These are phyloP conservation scores for Agaricus bisporus DNA, from an alignment of 768 basidiomycete species.

Conservation along the genomic window DNA sequence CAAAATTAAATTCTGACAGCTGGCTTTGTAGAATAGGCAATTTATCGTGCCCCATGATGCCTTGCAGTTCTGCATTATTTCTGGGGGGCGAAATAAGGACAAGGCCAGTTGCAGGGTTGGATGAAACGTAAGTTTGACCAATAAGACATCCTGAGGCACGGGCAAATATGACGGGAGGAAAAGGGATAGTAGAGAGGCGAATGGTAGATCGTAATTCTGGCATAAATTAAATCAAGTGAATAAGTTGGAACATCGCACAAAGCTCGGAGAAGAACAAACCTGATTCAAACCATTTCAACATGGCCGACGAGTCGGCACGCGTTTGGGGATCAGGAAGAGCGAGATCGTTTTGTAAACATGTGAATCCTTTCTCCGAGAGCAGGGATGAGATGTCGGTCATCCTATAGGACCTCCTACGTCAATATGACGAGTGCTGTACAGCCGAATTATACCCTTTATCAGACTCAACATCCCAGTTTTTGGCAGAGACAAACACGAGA, in stretches of 20 bases:
- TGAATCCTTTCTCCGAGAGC: constrained; percentile 44
- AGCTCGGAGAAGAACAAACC: constrained; percentile 1
- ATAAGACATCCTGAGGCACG: constrained; percentile 45
- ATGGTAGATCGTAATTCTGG: constrained; percentile 33
- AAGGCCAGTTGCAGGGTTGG: constrained; percentile 55
- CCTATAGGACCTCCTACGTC: constrained; percentile 17
- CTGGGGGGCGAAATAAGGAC: constrained; percentile 54
- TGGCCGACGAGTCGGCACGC: not conserved
- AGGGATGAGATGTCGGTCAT: constrained; percentile 28
- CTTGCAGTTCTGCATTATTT: constrained; percentile 29
- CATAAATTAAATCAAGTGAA: not conserved
- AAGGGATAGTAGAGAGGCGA: constrained; percentile 37
- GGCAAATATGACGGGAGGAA: constrained; percentile 54
- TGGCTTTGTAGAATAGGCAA: constrained; percentile 25
- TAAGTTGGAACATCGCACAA: not conserved
- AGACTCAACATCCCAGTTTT: constrained; percentile 36
- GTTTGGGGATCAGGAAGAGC: constrained; percentile 16
- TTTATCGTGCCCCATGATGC: not conserved
- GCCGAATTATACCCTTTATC: constrained; percentile 25
- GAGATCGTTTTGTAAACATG: constrained; percentile 39
- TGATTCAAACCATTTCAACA: constrained; percentile 17
- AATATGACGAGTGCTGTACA: not conserved
- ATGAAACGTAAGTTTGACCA: constrained; percentile 64
- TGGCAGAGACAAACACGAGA: constrained; percentile 44
- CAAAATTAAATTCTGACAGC: constrained; percentile 51